Base-by-base conservation (phyloP, 2,329 filamentous ascomycete species). In the Clonostachys byssicola region DNA sequence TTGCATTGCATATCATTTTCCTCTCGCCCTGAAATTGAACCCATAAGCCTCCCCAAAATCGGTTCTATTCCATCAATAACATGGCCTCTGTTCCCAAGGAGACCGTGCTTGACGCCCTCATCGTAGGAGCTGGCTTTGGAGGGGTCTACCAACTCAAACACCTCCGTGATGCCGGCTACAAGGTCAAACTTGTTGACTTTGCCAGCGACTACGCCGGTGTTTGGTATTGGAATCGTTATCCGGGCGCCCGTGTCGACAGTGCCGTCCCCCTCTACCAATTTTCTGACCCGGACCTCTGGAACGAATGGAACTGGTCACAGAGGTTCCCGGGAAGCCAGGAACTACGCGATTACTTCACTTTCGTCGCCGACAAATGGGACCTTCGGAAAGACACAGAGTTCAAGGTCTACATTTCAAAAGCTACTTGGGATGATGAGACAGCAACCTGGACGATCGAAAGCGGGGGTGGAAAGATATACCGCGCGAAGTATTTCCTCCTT, bases 311-410 rank as follows among this genome's bases (percentile, higher is more conserved):
- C 16, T 75, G 69, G 65, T 54, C 56, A 1, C 54, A 64, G 46
- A 51, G 53, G 36, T 68, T 62, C 46, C 61, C 66, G 9, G 49
- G 48, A 4, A 53, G 56, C 41, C 47, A 58, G 12, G 67, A 75
- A 45, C 52, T 74, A 2, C 56, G 60, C 12, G 50, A 47, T 13
- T 74, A 75, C 52, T 73, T 74, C 47, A 55, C 64, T 34, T 64
- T 69, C 46, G 63, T 73, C 5, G 70, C 66, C 40, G 57, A 64
- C n/a, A 63, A 65, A 16, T 56, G 66, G 30, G 54, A 66, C 13
- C 51, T 73, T 13, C 67, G 62, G 42, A 72, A 66, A 39, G 61
- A 72, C 45, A 62, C 59, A 18, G 54, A 57, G 16, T 76, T 74
- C 54, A 60, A 71, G 39, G 64, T 60, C 6, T 60, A 62, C 5